phyloP scores from a whole-genome alignment of 75 land plant species.

The Picea glauca region DNA sequence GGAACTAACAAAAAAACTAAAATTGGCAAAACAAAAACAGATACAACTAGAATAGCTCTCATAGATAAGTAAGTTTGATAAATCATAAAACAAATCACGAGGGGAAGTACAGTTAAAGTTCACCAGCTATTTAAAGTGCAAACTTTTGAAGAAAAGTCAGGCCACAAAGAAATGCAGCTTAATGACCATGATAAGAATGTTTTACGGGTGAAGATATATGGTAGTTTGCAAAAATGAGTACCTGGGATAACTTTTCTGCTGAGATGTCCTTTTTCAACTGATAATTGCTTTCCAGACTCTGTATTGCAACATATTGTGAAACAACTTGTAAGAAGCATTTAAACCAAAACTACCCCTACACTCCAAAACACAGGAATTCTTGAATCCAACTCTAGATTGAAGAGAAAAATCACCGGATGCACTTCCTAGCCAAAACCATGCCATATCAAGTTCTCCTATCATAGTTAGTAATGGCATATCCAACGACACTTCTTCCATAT shows the following conservation, averaged over 20 bases:
- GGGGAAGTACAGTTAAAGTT: not conserved
- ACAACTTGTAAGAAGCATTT: not conserved
- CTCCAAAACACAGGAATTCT: not conserved
- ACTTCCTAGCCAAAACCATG: not conserved
- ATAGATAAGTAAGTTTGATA: not conserved
- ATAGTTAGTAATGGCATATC: too few relatives aligned
- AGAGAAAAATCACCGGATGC: not conserved
- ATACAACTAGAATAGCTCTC: not conserved
- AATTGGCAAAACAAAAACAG: not conserved
- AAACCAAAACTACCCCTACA: not conserved
- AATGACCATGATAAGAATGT: not conserved
- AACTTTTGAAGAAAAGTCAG: not conserved
- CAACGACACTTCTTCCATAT: too few relatives aligned
- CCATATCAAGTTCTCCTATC: too few relatives aligned
- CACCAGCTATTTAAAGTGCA: not conserved
- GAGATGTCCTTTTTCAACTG: not conserved
- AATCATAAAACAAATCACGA: not conserved
- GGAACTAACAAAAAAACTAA: not conserved
- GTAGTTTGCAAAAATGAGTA: not conserved
- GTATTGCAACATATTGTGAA: not conserved
- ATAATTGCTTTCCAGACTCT: constrained; percentile 1
- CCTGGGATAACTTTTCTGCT: constrained; percentile 5
- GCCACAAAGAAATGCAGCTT: not conserved
- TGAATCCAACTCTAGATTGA: not conserved
- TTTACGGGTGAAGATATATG: not conserved